Evolutionary conservation across 2,329 filamentous ascomycete genomes (phyloP).

Genomic region (Pyrenophora seminiperda): DNA sequence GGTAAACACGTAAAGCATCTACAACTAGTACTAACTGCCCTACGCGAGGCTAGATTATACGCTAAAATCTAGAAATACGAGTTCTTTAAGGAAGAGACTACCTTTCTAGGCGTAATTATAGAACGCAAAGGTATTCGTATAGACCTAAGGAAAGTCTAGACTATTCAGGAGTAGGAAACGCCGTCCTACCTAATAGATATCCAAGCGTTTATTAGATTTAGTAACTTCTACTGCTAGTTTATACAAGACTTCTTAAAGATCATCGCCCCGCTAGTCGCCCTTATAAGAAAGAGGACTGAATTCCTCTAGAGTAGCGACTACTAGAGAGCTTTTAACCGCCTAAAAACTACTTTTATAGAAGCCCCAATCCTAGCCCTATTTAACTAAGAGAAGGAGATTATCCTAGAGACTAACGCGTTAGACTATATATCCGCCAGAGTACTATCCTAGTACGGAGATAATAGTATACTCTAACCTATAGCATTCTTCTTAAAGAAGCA

Average conservation of each 20-base stretch:
- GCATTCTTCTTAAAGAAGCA: constrained; percentile 34
- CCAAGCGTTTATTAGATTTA: not conserved
- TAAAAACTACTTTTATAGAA: not conserved
- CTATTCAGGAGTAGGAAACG: not conserved
- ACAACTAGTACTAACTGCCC: not conserved
- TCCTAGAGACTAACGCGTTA: not conserved
- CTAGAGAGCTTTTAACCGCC: not conserved
- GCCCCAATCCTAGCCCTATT: not conserved
- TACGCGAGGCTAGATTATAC: not conserved
- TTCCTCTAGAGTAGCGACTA: not conserved
- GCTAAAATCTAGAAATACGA: not conserved
- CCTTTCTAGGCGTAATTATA: not conserved
- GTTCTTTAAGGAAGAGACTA: not conserved
- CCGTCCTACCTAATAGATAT: not conserved
- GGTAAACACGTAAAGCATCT: not conserved
- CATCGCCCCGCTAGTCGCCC: not conserved
- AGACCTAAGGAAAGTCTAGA: not conserved
- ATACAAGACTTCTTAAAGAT: not conserved
- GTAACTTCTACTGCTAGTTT: not conserved
- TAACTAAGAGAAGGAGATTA: not conserved
- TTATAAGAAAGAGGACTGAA: not conserved
- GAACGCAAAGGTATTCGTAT: not conserved
- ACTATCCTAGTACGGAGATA: constrained; percentile 11
- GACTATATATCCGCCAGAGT: constrained; percentile 12
- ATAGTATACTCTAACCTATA: constrained; percentile 15